Conservation (phyloP, 1,139 yeast genomes). For the Scheffersomyces insectosa region DNA sequence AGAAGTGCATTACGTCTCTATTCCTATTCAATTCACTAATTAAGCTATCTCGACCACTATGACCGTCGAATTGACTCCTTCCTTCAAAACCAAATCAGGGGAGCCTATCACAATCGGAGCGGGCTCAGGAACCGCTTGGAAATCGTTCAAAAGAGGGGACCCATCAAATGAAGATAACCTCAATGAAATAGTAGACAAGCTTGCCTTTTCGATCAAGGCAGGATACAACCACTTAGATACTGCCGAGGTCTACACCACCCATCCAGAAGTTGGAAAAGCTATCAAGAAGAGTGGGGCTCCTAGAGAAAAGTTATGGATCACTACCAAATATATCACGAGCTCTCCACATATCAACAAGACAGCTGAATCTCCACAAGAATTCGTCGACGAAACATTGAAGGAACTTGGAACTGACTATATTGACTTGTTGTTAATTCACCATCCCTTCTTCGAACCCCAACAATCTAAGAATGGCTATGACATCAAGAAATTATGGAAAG, state of each 20-base stretch:
- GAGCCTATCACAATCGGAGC: conserved; percentile 15
- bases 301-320: conserved; percentile 23
- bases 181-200: conserved; percentile 9
- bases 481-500: conserved; percentile 15
- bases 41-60: background rate
- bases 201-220: conserved; percentile 10
- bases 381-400: conserved; percentile 15
- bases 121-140: conserved; percentile 22
- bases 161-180: conserved; percentile 7
- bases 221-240: conserved; percentile 29
- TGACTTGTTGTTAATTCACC: conserved; percentile 19
- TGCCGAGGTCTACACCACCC: conserved; percentile 27
- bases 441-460: conserved; percentile 13
- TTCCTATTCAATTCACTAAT: too few species aligned
- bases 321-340: conserved; percentile 20
- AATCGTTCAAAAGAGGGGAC: conserved; percentile 12
- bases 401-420: conserved; percentile 18
- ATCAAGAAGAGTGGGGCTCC: conserved; percentile 12
- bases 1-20: too few species aligned
- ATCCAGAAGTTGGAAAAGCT: conserved; percentile 23
- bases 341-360: conserved; percentile 7
- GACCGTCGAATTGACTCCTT: conserved; percentile 3
- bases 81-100: conserved; percentile 8
- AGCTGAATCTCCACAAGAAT: conserved; percentile 6
- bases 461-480: conserved; percentile 8